Conservation (phyloP, 1,139 yeast genomes). For the Blastobotrys elegans region DNA sequence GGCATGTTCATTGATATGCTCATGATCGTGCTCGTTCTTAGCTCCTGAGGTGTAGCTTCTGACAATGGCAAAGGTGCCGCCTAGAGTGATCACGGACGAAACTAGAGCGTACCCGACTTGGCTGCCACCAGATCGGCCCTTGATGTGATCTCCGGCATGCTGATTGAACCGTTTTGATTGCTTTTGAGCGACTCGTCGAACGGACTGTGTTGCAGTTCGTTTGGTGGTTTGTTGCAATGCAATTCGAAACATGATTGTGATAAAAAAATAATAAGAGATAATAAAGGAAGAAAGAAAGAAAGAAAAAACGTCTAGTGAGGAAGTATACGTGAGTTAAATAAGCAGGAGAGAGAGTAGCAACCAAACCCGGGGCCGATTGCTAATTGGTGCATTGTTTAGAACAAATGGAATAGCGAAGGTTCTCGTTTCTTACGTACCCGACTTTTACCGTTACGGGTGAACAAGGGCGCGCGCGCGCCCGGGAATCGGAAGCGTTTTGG, state of each 20-base stretch:
- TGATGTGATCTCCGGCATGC: not conserved
- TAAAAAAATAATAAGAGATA: not conserved
- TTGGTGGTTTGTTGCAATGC: slow-evolving; percentile 5
- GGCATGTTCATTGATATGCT: slow-evolving; percentile 4
- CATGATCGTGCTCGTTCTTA: slow-evolving; percentile 2
- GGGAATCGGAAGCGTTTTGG: too few species aligned
- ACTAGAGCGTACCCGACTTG: slow-evolving; percentile 7
- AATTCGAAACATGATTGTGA: slow-evolving; percentile 6
- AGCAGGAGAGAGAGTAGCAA: too few species aligned
- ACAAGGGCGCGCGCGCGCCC: too few species aligned
- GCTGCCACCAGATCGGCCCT: not conserved
- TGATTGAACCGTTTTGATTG: slow-evolving; percentile 9
- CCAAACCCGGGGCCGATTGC: too few species aligned
- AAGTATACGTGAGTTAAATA: not conserved
- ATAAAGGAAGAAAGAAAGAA: not conserved
- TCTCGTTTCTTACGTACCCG: too few species aligned
- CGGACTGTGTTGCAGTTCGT: slow-evolving; percentile 4
- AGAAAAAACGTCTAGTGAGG: not conserved
- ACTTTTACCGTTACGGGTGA: too few species aligned
- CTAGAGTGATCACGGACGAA: slow-evolving; percentile 4
- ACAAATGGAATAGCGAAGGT: too few species aligned
- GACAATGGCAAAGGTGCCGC: slow-evolving; percentile 8
- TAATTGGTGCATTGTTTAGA: too few species aligned
- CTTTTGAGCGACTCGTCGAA: not conserved
- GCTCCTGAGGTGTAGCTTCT: slow-evolving; percentile 6